Evolutionary conservation across 768 basidiomycete genomes (phyloP), one percentile per base, ranked within the genome.

Genomic region (Kwoniella botswanensis): DNA sequence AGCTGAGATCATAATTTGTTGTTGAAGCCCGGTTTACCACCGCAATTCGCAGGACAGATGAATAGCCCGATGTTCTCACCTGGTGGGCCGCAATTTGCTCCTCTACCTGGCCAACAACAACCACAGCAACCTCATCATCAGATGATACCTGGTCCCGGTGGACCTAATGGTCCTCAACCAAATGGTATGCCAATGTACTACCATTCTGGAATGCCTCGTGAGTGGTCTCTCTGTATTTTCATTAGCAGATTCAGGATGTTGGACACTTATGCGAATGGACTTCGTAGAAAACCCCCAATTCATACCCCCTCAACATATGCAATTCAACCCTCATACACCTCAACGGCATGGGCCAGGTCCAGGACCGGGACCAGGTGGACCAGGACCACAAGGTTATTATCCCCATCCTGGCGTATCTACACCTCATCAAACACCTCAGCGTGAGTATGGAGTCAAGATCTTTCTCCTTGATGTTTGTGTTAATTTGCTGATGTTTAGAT

Each of bases 151-250:
- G 71, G 71, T n/a, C 71, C 61, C 41, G 46, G 68, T 58, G 58
- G 63, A 21, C 72, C 70, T 2, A 71, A 70, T 53, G 50, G 65
- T 42, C 71, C 68, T 11, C 76, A 71, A 46, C 72, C 63, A 3
- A 71, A 75, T 41, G 78, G 77, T 7, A 78, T 77, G 76, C 79
- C 79, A 44, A 74, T 81, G 72, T 78, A 77, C 62, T 81, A 70
- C 68, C 77, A 74, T 29, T 73, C 74, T 68, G 79, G 76, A 21
- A 72, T 79, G 62, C 77, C 77, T 52, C 79, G 74, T 75, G 64
- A 71, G 71, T 73, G 11, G 7, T 43, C 44, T n/a, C 56, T 64
- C 50, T 22, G 21, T n/a, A 10, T 56, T 17, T 13, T 22, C 6
- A 50, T 22, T 11, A 43, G 22, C n/a, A 66, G 46, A 13, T 11